Conservation (phyloP, 2,329 filamentous ascomycete species). For the Seiridium unicorne region DNA sequence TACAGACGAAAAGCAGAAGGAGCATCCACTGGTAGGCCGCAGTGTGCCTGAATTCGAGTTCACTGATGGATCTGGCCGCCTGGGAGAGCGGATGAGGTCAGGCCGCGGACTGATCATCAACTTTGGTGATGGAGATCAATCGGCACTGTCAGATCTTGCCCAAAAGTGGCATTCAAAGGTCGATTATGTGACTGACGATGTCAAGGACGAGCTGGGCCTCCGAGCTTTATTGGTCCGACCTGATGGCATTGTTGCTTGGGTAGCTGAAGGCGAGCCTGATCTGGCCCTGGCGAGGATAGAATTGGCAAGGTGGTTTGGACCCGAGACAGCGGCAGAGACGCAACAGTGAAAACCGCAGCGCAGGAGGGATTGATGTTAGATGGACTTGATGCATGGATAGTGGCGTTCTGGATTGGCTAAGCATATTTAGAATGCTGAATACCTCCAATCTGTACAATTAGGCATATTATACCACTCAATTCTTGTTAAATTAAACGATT, state of each 20-base stretch:
- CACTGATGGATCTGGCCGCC: conserved; percentile 14
- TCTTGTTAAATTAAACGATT: too few species aligned
- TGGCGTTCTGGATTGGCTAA: too few species aligned
- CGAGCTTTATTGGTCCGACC: conserved; percentile 27
- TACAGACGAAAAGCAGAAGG: neutral
- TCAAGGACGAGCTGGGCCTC: conserved; percentile 21
- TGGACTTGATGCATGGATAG: too few species aligned
- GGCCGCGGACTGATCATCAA: conserved; percentile 27
- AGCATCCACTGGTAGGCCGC: conserved; percentile 30
- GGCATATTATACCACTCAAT: too few species aligned
- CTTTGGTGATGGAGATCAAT: conserved; percentile 9
- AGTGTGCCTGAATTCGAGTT: conserved; percentile 35
- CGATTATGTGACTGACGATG: conserved; percentile 16
- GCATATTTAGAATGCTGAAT: too few species aligned
- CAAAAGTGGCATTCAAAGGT: conserved; percentile 9
- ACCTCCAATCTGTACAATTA: too few species aligned
- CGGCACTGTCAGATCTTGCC: conserved; percentile 9
- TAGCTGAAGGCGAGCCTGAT: conserved; percentile 18
- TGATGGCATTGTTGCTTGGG: conserved; percentile 32
- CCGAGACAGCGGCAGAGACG: neutral
- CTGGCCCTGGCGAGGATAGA: conserved; percentile 13
- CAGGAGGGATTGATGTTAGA: too few species aligned
- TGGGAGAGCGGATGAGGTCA: conserved; percentile 26
- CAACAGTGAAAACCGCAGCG: too few species aligned
- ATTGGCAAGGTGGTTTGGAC: conserved; percentile 15